These are phyloP conservation scores for Pilatotrama ljubarskyi DNA, from an alignment of 768 basidiomycete species.

Conservation along the genomic window DNA sequence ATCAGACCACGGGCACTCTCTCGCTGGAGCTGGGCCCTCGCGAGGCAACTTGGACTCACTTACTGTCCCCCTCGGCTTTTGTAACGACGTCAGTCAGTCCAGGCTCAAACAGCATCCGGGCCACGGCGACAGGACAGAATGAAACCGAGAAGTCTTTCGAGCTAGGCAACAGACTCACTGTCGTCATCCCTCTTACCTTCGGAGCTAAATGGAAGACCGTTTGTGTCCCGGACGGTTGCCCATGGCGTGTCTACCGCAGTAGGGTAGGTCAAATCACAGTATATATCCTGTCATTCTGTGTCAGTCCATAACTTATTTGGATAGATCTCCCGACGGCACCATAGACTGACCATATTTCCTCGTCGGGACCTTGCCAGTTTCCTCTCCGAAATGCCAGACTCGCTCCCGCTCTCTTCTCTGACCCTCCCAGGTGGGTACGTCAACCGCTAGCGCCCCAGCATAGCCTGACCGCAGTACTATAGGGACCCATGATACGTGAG, in stretches of 20 bases:
- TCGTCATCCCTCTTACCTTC: conserved; percentile 21
- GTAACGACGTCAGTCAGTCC: too few relatives aligned
- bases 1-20: too few relatives aligned
- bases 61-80: too few relatives aligned
- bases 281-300: background rate
- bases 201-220: conserved; percentile 50
- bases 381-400: conserved; percentile 63
- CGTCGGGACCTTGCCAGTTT: conserved; percentile 59
- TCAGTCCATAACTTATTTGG: background rate
- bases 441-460: conserved; percentile 3
- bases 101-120: too few relatives aligned
- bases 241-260: conserved; percentile 59
- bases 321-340: conserved; percentile 47
- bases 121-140: too few relatives aligned
- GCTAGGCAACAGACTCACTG: background rate
- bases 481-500: conserved; percentile 75
- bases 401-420: conserved; percentile 67
- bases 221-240: conserved; percentile 42
- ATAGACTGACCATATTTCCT: conserved; percentile 58
- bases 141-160: background rate
- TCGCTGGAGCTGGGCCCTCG: too few relatives aligned
- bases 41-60: too few relatives aligned
- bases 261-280: conserved; percentile 40
- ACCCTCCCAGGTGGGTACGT: conserved; percentile 66
- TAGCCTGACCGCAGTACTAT: background rate